These are phyloP conservation scores for Moesziomyces antarcticus DNA, from an alignment of 1,284 basidiomycete genomes.

Conservation along the genomic window DNA sequence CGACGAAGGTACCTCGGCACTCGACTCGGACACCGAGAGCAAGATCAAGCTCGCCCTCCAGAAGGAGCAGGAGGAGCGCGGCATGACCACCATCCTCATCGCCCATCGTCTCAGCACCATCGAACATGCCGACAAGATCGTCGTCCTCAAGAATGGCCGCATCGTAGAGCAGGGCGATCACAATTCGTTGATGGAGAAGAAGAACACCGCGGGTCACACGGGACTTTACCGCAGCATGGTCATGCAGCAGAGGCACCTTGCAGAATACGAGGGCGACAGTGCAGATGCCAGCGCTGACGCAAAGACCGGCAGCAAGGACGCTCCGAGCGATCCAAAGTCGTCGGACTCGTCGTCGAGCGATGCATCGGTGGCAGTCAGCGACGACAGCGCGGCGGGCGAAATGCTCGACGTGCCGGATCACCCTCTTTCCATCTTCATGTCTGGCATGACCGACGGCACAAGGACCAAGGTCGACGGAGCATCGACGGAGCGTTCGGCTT, in stretches of 20 bases:
- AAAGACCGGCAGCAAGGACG: constrained; percentile 2
- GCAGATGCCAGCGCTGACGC: constrained; percentile 2
- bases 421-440: constrained; percentile 9
- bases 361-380: constrained; percentile 9
- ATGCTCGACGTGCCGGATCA: constrained; percentile 4
- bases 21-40: constrained; percentile 64
- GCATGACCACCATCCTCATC: constrained; percentile 65
- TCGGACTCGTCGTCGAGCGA: constrained; percentile 9
- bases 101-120: constrained; percentile 66
- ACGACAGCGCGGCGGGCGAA: constrained; percentile 6
- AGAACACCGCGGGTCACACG: constrained; percentile 5
- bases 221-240: constrained; percentile 62
- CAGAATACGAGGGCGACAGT: constrained; percentile 30
- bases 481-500: constrained; percentile 24
- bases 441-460: constrained; percentile 26
- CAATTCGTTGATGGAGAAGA: constrained; percentile 50
- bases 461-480: constrained; percentile 35
- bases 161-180: constrained; percentile 63
- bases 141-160: constrained; percentile 57
- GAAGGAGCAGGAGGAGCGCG: constrained; percentile 58
- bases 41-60: constrained; percentile 59
- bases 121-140: constrained; percentile 63
- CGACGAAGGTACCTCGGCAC: constrained; percentile 65
- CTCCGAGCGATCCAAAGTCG: constrained; percentile 3
- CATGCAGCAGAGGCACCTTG: constrained; percentile 52